These are phyloP conservation scores for Actinidia chinensis DNA, from an alignment of 179 eudicot species.

Conservation along the genomic window DNA sequence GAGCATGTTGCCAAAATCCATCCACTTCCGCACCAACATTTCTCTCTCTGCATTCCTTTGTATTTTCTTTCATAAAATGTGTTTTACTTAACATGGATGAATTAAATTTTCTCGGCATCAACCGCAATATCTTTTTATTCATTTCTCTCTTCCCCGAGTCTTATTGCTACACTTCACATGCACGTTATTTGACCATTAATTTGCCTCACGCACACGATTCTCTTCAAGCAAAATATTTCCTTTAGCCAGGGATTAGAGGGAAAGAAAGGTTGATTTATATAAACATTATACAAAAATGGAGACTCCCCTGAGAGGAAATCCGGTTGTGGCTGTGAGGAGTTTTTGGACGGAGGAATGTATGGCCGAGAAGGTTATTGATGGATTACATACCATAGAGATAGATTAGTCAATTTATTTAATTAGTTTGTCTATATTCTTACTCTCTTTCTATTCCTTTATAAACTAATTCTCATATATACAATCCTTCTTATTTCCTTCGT, in stretches of 20 bases:
- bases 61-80: not conserved
- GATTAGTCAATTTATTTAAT: too few relatives aligned
- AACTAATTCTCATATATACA: too few relatives aligned
- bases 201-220: not conserved
- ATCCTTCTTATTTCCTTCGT: too few relatives aligned
- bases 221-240: not conserved
- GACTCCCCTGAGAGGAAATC: slow-evolving; percentile 49
- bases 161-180: slow-evolving; percentile 13
- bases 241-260: not conserved
- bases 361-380: slow-evolving; percentile 59
- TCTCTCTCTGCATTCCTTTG: not conserved
- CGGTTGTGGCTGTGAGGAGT: slow-evolving; percentile 65
- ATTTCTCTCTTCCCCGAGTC: not conserved
- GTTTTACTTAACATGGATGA: not conserved
- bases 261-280: not conserved
- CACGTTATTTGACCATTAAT: slow-evolving; percentile 10
- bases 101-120: not conserved
- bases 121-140: not conserved
- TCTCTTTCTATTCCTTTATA: too few relatives aligned
- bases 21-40: not conserved
- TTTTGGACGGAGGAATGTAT: slow-evolving; percentile 47
- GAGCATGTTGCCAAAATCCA: not conserved
- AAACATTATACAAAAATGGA: slow-evolving; percentile 29
- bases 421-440: too few relatives aligned
- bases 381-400: too few relatives aligned